Evolutionary conservation across 371 early-diverging fungal genomes (phyloP), one percentile per base, ranked within the genome.

Genomic region (Mortierella sp.): DNA sequence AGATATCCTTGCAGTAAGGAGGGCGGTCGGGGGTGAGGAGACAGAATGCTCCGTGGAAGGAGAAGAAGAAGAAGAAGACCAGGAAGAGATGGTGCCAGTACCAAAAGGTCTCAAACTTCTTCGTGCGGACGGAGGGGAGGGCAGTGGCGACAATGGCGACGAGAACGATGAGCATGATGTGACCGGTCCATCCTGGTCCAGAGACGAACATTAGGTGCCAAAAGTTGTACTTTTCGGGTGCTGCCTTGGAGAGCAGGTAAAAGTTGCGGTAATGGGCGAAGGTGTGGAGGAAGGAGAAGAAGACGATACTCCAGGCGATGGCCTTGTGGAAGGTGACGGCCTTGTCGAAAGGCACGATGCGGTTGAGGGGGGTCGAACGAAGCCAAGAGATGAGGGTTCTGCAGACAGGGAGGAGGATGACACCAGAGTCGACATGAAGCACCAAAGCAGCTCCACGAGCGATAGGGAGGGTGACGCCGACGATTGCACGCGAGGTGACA

Each of bases 1-100:
- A 93, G 49, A 94, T 96, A 44, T 92, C 94, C 71, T 90, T 89
- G 89, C 95, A 96, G 88, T 83, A 89, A 16, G 92, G 92, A 43
- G 90, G 91, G 48, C 88, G 71, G 85, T 95, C 95, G n/a, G 92
- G 91, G 79, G 95, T 94, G 79, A 97, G 90, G 83, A 97, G 89
- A 88, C 97, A 97, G 88, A 93, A 96, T 6, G 94, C 91, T n/a
- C 97, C 97, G 87, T 97, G 97, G 83, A 96, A 90, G 12, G 96
- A 90, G 43, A 93, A 92, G 60, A 92, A 91, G 56, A 91, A 95
- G 89, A 97, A 96, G 89, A 95, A 96, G 74, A 96, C 85, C 72
- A 95, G 86, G 79, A 96, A 97, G 65, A 96, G 89, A 82, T 97
- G 97, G 86, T 97, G 97, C 72, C 94, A 91, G 87, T 95, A 96